A percentile compares a stretch with the other conserved stretches of the same genome.
These are phyloP conservation scores for Sporopachydermia lactativora DNA, from an alignment of 805 yeast species.

Conservation along the genomic window DNA sequence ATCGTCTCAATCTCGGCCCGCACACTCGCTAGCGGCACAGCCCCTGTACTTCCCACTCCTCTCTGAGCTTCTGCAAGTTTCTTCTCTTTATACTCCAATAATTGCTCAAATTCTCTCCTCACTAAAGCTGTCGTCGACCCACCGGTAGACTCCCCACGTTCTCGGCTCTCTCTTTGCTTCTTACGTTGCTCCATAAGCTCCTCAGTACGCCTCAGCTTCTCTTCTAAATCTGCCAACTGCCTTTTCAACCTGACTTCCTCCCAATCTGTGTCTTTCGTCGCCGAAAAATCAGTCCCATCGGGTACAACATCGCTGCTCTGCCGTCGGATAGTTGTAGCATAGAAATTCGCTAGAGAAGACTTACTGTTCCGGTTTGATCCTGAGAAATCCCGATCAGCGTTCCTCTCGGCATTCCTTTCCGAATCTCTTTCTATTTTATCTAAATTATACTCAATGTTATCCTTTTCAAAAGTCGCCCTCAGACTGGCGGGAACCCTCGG, in stretches of 20 bases:
- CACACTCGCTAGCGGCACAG: conserved; percentile 27
- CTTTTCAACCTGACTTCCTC: conserved; percentile 76
- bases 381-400: conserved; percentile 5
- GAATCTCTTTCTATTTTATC: too few relatives aligned
- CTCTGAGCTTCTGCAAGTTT: conserved; percentile 30
- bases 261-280: conserved; percentile 61
- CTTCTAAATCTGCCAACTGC: conserved; percentile 63
- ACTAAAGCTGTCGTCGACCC: conserved; percentile 19
- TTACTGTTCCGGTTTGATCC: conserved; percentile 6
- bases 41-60: conserved; percentile 10
- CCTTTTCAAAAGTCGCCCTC: conserved; percentile 83
- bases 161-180: conserved; percentile 16
- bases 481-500: conserved; percentile 88
- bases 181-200: conserved; percentile 27
- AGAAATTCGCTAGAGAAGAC: conserved; percentile 13
- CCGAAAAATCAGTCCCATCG: conserved; percentile 57
- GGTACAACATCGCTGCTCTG: conserved; percentile 17
- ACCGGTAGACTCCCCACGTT: conserved; percentile 15
- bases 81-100: conserved; percentile 62
- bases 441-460: conserved; percentile 58
- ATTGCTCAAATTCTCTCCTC: conserved; percentile 62
- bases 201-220: conserved; percentile 44
- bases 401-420: too few relatives aligned
- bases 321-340: background rate
- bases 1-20: conserved; percentile 52